phyloP scores from a whole-genome alignment of 192 early-diverging fungal genomes.

The Geranomyces michiganensis region DNA sequence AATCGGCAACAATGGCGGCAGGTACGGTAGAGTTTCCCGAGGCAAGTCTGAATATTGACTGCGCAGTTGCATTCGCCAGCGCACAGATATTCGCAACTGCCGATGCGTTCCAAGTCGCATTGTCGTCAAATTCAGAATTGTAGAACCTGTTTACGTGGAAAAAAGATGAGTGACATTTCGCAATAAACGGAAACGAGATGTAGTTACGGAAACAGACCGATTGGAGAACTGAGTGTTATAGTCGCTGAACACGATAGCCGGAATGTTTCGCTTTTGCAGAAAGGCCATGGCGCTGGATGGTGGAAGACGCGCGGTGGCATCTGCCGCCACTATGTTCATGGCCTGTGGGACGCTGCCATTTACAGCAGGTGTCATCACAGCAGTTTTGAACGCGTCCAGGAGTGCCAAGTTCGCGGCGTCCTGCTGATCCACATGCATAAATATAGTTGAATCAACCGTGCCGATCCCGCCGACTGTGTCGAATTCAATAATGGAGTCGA shows the following conservation, averaged over 20 bases:
- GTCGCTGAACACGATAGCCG: constrained; percentile 66
- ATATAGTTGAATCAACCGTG: constrained; percentile 26
- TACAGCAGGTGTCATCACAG: neutral
- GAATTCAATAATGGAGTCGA: constrained; percentile 74
- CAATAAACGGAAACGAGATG: too few relatives aligned
- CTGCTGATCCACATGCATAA: constrained; percentile 49
- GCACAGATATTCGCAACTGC: constrained; percentile 58
- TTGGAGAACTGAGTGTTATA: constrained; percentile 60
- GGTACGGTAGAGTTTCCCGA: constrained; percentile 50
- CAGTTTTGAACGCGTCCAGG: constrained; percentile 24
- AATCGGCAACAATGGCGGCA: constrained; percentile 52
- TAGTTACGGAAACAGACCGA: constrained; percentile 29
- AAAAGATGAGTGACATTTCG: too few relatives aligned
- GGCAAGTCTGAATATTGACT: constrained; percentile 58
- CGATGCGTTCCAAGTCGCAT: constrained; percentile 33
- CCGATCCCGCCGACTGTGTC: constrained; percentile 54
- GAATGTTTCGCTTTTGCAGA: constrained; percentile 62
- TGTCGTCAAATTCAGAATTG: constrained; percentile 68
- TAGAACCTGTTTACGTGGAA: constrained; percentile 51
- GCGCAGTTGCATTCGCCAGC: constrained; percentile 63
- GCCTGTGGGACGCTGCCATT: constrained; percentile 6
- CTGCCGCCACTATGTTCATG: constrained; percentile 42
- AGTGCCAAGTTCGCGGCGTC: constrained; percentile 34
- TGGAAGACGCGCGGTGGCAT: constrained; percentile 48
- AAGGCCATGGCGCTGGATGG: constrained; percentile 76